A percentile compares a stretch with the other conserved stretches of the same genome.
Evolutionary conservation across 1,284 basidiomycete species (phyloP).

Genomic region (Lignosus rhinocerotis): DNA sequence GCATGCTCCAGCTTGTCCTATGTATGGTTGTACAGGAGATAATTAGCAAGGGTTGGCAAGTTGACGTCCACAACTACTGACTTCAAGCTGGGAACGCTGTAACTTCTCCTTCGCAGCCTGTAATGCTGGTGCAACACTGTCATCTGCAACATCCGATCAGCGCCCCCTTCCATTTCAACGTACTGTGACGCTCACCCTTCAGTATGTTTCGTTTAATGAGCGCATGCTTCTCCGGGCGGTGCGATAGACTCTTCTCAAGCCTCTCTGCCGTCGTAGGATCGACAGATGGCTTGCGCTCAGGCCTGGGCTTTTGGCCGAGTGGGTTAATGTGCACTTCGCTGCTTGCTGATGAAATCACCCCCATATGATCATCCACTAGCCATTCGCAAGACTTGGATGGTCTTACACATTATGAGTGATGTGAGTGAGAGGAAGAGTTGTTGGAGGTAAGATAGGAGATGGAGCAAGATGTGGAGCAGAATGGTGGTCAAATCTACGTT

Average conservation of each 20-base stretch:
- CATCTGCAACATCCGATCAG: constrained; percentile 42
- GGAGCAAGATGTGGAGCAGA: neutral
- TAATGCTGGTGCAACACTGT: constrained; percentile 70
- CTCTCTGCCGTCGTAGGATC: constrained; percentile 43
- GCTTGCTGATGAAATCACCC: constrained; percentile 7
- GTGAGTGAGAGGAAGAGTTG: neutral
- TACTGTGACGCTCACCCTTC: constrained; percentile 50
- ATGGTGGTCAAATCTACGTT: neutral
- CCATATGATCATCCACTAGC: neutral
- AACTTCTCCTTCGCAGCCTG: constrained; percentile 68
- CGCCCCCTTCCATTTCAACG: neutral
- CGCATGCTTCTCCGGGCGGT: constrained; percentile 61
- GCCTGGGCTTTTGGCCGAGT: constrained; percentile 16
- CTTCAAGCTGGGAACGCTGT: constrained; percentile 69
- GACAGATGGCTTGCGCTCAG: constrained; percentile 37
- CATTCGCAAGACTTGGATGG: neutral
- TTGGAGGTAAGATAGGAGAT: neutral
- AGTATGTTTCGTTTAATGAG: constrained; percentile 76
- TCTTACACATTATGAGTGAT: neutral
- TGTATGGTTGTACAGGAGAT: neutral
- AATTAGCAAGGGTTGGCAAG: neutral
- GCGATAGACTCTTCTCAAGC: constrained; percentile 60
- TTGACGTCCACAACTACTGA: constrained; percentile 26
- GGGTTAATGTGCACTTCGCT: constrained; percentile 10
- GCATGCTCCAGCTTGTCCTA: constrained; percentile 73